Percentiles rank a stretch among this genome's conserved stretches.
These are phyloP conservation scores for Prunus dulcis DNA, from an alignment of 306 rosid species.

Conservation along the genomic window DNA sequence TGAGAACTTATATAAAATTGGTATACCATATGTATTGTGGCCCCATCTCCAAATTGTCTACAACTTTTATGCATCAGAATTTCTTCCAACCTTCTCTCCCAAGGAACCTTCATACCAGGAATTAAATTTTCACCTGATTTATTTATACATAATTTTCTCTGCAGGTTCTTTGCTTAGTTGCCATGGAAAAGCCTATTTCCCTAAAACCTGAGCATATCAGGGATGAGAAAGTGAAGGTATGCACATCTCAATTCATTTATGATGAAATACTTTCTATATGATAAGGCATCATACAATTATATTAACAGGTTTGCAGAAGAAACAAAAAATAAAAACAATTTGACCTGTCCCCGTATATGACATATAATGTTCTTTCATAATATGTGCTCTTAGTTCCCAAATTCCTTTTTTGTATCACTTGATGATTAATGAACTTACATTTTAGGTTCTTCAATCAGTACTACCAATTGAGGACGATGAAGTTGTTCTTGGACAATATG, in stretches of 20 bases:
- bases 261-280: background rate
- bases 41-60: background rate
- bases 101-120: background rate
- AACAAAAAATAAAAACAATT: background rate
- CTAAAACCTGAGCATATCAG: constrained; percentile 91
- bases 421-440: constrained; percentile 21
- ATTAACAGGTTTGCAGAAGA: background rate
- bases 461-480: constrained; percentile 81
- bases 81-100: background rate
- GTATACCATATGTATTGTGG: background rate
- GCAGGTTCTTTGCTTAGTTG: constrained; percentile 90
- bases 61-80: background rate
- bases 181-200: constrained; percentile 97
- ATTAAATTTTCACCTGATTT: background rate
- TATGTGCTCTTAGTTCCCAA: constrained; percentile 17
- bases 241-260: background rate
- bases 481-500: constrained; percentile 91
- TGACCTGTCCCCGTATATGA: background rate
- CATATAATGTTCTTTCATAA: constrained; percentile 5
- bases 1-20: too few species aligned
- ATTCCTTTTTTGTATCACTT: constrained; percentile 9
- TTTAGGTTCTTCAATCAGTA: constrained; percentile 91
- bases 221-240: constrained; percentile 98
- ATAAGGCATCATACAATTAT: background rate
- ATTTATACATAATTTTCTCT: background rate